Evolutionary conservation across 176 grass and related monocot genomes (phyloP).

Genomic region (Rhynchospora pubera): DNA sequence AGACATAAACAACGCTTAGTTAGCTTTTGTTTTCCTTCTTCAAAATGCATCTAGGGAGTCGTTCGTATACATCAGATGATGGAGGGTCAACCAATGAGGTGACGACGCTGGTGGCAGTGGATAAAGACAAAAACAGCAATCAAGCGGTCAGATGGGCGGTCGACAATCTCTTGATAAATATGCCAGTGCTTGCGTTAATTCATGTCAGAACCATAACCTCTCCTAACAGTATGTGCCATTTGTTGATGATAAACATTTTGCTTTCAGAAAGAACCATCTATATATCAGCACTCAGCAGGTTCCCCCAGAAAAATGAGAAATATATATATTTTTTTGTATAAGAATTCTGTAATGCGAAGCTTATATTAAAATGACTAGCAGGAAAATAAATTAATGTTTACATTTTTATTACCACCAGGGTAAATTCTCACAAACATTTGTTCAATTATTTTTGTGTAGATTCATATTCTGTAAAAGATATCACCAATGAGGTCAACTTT

Average conservation of each 20-base stretch:
- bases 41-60: constrained; percentile 19
- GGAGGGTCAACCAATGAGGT: constrained; percentile 13
- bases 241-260: background rate
- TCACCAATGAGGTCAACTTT: constrained; percentile 26
- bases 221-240: constrained; percentile 33
- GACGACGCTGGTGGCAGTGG: constrained; percentile 47
- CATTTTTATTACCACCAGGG: background rate
- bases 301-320: background rate
- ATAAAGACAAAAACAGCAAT: constrained; percentile 78
- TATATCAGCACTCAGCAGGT: background rate
- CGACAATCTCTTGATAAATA: constrained; percentile 50
- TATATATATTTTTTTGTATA: background rate
- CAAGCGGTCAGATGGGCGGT: constrained; percentile 78
- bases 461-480: constrained; percentile 38
- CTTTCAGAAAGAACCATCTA: background rate
- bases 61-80: constrained; percentile 5
- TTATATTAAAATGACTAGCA: background rate
- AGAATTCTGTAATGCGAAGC: background rate
- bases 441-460: constrained; percentile 8
- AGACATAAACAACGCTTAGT: background rate
- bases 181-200: constrained; percentile 41
- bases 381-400: background rate
- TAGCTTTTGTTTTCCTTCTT: constrained; percentile 33
- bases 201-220: constrained; percentile 44
- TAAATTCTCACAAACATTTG: background rate